Percentiles rank a stretch among this genome's conserved stretches.
phyloP scores from a whole-genome alignment of 257 asterid genomes.

The Fraxinus quadrangulata region DNA sequence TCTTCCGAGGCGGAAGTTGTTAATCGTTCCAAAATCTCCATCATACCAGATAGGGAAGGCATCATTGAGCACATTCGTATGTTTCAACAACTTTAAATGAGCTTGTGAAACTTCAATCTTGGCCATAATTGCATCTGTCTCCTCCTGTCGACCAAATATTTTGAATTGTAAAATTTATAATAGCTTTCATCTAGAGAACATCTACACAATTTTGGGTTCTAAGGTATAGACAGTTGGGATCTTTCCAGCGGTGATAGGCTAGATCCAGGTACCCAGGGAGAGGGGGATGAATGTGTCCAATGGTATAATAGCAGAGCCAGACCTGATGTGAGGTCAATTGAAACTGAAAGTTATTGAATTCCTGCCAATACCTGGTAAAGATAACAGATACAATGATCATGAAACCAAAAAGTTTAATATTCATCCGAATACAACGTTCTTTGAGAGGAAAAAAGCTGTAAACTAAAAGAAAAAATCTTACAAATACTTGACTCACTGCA shows the following conservation, averaged over 20 bases:
- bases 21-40: slow-evolving; percentile 96
- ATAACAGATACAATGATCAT: slow-evolving; percentile 10
- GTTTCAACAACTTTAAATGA: slow-evolving; percentile 83
- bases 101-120: slow-evolving; percentile 98
- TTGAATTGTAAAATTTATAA: slow-evolving; percentile 4
- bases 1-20: slow-evolving; percentile 97
- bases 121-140: slow-evolving; percentile 87
- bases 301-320: slow-evolving; percentile 22
- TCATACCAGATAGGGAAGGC: slow-evolving; percentile 95
- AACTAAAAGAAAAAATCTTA: not conserved
- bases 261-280: not conserved
- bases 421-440: not conserved
- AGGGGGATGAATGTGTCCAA: not conserved
- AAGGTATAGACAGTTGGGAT: slow-evolving; percentile 17
- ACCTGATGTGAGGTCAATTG: slow-evolving; percentile 95
- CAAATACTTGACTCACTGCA: slow-evolving; percentile 12
- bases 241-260: not conserved
- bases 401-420: not conserved
- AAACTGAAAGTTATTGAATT: slow-evolving; percentile 88
- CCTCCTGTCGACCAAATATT: slow-evolving; percentile 62
- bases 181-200: slow-evolving; percentile 1
- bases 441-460: slow-evolving; percentile 11
- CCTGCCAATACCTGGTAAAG: slow-evolving; percentile 85
- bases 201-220: not conserved
- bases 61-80: slow-evolving; percentile 84